These are phyloP conservation scores for Aspergillus nanangensis DNA, from an alignment of 495 filamentous ascomycete species.

Conservation along the genomic window DNA sequence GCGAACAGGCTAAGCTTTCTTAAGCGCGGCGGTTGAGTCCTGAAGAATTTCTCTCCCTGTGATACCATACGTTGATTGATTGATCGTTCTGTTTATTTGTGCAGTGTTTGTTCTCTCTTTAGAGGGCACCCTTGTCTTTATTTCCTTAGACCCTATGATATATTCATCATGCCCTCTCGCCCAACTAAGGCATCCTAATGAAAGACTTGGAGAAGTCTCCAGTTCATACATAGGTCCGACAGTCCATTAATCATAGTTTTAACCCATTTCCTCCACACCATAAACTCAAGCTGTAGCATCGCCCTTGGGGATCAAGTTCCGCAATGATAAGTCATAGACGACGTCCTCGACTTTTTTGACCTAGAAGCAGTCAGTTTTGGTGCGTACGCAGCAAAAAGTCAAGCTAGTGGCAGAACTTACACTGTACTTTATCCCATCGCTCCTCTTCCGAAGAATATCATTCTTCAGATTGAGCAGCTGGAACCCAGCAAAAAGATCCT, in stretches of 20 bases:
- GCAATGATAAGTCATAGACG: constrained; percentile 86
- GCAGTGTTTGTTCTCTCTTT: background rate
- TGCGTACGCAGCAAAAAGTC: background rate
- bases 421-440: constrained; percentile 91
- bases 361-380: constrained; percentile 26
- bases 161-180: background rate
- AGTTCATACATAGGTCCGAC: background rate
- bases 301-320: constrained; percentile 67
- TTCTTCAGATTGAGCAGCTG: constrained; percentile 98
- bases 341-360: constrained; percentile 97
- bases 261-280: constrained; percentile 7
- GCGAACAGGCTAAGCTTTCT: constrained; percentile 10
- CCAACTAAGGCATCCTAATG: constrained; percentile 10
- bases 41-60: background rate
- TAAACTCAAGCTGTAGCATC: constrained; percentile 15
- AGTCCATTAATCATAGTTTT: background rate
- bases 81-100: constrained; percentile 4
- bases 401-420: constrained; percentile 38
- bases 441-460: constrained; percentile 79
- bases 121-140: background rate
- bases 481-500: constrained; percentile 92
- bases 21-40: background rate
- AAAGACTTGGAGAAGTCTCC: too few species aligned
- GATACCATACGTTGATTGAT: constrained; percentile 11
- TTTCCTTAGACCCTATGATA: background rate